These are phyloP conservation scores for Kluyveromyces marxianus DNA, from an alignment of 1,139 yeast species.

Conservation along the genomic window DNA sequence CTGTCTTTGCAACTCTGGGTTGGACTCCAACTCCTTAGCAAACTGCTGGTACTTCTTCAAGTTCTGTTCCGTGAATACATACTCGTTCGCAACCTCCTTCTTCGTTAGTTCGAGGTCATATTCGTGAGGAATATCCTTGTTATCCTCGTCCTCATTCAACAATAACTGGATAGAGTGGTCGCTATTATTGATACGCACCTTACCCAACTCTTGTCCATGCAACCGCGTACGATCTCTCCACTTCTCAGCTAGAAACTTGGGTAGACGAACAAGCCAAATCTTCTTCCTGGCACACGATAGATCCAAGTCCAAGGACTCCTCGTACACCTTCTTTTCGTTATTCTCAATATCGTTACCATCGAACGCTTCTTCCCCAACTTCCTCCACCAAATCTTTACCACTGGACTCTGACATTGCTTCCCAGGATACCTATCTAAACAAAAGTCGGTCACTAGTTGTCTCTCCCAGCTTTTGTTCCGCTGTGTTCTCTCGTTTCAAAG, in stretches of 20 bases:
- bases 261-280: slow-evolving; percentile 88
- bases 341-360: slow-evolving; percentile 37
- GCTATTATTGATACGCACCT: slow-evolving; percentile 54
- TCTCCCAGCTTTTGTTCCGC: too few species aligned
- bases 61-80: slow-evolving; percentile 86
- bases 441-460: too few species aligned
- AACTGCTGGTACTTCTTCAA: slow-evolving; percentile 59
- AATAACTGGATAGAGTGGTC: slow-evolving; percentile 53
- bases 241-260: slow-evolving; percentile 73
- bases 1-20: slow-evolving; percentile 35
- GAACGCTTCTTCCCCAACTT: slow-evolving; percentile 33
- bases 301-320: slow-evolving; percentile 61
- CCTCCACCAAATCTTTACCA: slow-evolving; percentile 35
- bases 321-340: slow-evolving; percentile 31
- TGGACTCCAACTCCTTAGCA: slow-evolving; percentile 34
- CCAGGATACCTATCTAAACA: background rate
- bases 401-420: slow-evolving; percentile 20
- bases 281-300: slow-evolving; percentile 49
- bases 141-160: slow-evolving; percentile 40
- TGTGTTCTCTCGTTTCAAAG: too few species aligned
- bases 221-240: slow-evolving; percentile 64
- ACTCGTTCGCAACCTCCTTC: slow-evolving; percentile 75
- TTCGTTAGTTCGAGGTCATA: slow-evolving; percentile 75
- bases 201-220: slow-evolving; percentile 73
- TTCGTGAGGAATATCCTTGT: slow-evolving; percentile 63